Base-by-base conservation (phyloP, 805 yeast species). In the Candida pseudoglaebosa region DNA sequence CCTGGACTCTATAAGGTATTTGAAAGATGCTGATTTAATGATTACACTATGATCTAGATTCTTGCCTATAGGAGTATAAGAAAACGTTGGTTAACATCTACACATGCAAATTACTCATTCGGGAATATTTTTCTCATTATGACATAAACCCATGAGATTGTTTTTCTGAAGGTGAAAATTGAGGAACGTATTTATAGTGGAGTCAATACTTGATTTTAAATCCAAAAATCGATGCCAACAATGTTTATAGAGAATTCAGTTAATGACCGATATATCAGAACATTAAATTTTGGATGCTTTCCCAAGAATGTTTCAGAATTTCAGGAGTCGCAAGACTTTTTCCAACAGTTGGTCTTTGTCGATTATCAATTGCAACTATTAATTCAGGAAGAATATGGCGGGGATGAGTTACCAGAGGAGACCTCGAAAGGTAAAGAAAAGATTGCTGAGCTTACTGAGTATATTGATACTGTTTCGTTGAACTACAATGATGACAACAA, bases 1-100 rank as follows among this genome's bases (percentile, higher is more conserved):
- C 98, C 98, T 2, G 95, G 95, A 0, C 65, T 93, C 40, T 93
- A 93, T 60, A 77, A 73, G 51, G 95, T 95, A 4, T 93, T 93
- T 67, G 99, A 93, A 64, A 71, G 99, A 56, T 93, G 99, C 52
- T 85, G 50, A 58, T n/a, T n/a, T n/a, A n/a, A n/a, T 16, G 17
- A 20, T n/a, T 6, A 13, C 14, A 17, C 8, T 30, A 4, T 30
- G 14, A 5, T 9, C 20, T 30, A n/a, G 21, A 16, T 26, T 26
- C 15, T 26, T 26, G 15, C 29, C 29, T 26, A 12, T 26, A 9
- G 15, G 29, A 15, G 29, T n/a, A 12, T 26, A 26, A 5, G 29
- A 5, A n/a, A 9, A 26, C 13, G 12, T 5, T 26, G 29, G 15
- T 26, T n/a, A 26, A 10, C 13, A 13, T 12, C 29, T 26, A 26